Percentiles rank a stretch among this genome's conserved stretches.
These are phyloP conservation scores for Ocimum tenuiflorum DNA, from an alignment of 257 asterid genomes.

Conservation along the genomic window DNA sequence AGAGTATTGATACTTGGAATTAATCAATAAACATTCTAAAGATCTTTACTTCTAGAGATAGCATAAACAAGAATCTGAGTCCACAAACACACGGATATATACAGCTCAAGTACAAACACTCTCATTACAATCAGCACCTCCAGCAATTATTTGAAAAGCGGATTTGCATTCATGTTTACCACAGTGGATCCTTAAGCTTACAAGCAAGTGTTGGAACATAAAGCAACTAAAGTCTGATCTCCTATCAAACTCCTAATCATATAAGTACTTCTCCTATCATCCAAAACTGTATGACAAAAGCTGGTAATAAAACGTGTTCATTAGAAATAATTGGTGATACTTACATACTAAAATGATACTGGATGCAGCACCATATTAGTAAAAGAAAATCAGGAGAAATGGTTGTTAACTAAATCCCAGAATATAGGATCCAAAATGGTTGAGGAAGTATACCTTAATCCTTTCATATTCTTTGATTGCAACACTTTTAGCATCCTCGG, in stretches of 20 bases:
- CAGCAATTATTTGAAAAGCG: not conserved
- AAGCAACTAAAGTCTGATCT: conserved; percentile 6
- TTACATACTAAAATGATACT: not conserved
- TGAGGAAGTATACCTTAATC: conserved; percentile 60
- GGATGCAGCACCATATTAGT: not conserved
- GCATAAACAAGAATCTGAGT: not conserved
- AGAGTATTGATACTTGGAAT: not conserved
- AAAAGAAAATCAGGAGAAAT: conserved; percentile 2
- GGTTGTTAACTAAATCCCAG: not conserved
- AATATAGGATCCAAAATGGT: not conserved
- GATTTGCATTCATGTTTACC: not conserved
- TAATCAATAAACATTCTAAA: not conserved
- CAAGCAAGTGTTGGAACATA: not conserved
- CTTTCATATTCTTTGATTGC: conserved; percentile 82
- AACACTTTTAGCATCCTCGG: conserved; percentile 79
- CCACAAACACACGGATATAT: not conserved
- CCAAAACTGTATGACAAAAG: not conserved
- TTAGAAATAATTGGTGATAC: not conserved
- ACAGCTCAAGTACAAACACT: not conserved
- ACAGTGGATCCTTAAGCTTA: not conserved
- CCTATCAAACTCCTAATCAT: too few species aligned
- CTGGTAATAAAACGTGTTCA: not conserved
- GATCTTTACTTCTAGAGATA: not conserved
- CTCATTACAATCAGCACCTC: not conserved
- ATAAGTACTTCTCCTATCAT: not conserved